These are phyloP conservation scores for Crithidia brevicula DNA, from an alignment of 208 protist species.

Conservation along the genomic window DNA sequence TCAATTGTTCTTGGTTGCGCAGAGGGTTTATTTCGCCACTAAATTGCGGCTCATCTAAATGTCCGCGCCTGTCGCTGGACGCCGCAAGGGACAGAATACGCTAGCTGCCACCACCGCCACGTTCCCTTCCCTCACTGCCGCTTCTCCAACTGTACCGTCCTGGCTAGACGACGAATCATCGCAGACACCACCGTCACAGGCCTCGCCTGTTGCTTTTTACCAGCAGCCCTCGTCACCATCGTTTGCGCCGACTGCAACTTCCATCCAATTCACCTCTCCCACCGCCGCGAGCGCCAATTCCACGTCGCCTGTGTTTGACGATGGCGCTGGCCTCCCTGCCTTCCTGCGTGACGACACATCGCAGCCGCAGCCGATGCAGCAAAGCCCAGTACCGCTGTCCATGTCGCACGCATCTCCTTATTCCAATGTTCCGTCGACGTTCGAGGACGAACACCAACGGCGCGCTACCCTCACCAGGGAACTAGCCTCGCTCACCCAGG, in stretches of 20 bases:
- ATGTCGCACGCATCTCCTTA: too few relatives aligned
- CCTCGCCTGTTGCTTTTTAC: not conserved
- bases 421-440: too few relatives aligned
- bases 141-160: not conserved
- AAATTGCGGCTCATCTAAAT: not conserved
- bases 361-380: not conserved
- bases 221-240: not conserved
- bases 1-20: too few relatives aligned
- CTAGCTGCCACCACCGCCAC: not conserved
- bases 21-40: conserved; percentile 1
- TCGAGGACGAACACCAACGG: not conserved
- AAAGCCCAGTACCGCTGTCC: not conserved
- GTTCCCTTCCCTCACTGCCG: not conserved
- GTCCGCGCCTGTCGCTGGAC: conserved; percentile 28
- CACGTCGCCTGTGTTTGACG: not conserved
- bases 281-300: not conserved
- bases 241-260: too few relatives aligned
- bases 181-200: not conserved
- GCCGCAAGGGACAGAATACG: conserved; percentile 19
- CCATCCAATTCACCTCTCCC: too few relatives aligned
- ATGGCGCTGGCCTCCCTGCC: not conserved
- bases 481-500: conserved; percentile 6
- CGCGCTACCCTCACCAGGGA: not conserved
- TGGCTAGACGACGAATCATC: conserved; percentile 18
- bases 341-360: conserved; percentile 10